Percentiles rank a stretch among this genome's conserved stretches.
Conservation (phyloP, 2,329 filamentous ascomycete genomes). For the Diaporthe citrichinensis region DNA sequence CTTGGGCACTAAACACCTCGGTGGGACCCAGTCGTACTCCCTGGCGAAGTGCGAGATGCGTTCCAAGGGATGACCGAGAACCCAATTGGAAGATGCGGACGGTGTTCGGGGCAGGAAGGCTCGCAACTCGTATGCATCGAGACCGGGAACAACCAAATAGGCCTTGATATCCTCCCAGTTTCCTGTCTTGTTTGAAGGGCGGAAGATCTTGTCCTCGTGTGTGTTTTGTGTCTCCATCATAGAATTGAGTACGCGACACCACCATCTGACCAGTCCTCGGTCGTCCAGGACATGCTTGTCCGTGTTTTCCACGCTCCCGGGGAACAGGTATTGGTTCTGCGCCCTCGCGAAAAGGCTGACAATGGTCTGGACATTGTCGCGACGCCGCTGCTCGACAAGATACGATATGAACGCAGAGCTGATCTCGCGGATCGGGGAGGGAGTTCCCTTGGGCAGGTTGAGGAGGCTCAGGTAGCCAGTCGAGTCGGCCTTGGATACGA, state of each 20-base stretch:
- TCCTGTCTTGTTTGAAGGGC: constrained; percentile 36
- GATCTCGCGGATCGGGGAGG: constrained; percentile 82
- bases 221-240: constrained; percentile 67
- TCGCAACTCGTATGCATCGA: constrained; percentile 85
- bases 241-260: constrained; percentile 89
- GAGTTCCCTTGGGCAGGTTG: constrained; percentile 70
- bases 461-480: constrained; percentile 86
- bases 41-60: constrained; percentile 73
- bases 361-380: constrained; percentile 77
- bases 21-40: constrained; percentile 74
- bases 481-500: constrained; percentile 97
- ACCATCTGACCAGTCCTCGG: constrained; percentile 92
- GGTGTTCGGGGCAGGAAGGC: constrained; percentile 78
- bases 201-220: constrained; percentile 40
- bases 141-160: constrained; percentile 89
- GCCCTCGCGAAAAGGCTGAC: constrained; percentile 93
- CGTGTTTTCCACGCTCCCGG: constrained; percentile 86
- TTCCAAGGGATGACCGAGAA: constrained; percentile 80
- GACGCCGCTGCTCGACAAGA: constrained; percentile 76
- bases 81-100: constrained; percentile 70
- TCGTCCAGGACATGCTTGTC: constrained; percentile 95
- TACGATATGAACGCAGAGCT: constrained; percentile 82
- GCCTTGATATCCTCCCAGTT: constrained; percentile 71
- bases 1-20: constrained; percentile 86
- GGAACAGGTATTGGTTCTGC: constrained; percentile 95